Percentiles rank a stretch among this genome's conserved stretches.
Conservation (phyloP, 2,329 filamentous ascomycete genomes). For the Paracorniculantispora psalliotae region DNA sequence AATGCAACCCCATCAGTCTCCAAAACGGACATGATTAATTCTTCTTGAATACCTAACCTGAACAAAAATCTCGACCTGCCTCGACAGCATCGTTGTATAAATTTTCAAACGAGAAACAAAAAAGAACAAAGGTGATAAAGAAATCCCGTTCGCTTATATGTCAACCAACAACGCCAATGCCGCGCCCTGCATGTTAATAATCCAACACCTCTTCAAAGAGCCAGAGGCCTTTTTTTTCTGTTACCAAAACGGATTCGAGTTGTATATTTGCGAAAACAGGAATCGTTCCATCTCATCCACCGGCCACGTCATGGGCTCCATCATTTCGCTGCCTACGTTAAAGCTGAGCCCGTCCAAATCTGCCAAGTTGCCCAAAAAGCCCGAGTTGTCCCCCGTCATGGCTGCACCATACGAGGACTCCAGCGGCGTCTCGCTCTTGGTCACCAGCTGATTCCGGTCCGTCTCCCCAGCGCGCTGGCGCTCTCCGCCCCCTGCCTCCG, state of each 20-base stretch:
- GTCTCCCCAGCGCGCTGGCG: neutral
- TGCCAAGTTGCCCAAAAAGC: neutral
- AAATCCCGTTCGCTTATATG: too few relatives aligned
- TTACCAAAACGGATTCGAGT: slow-evolving; percentile 64
- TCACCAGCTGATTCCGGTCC: neutral
- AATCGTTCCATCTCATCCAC: slow-evolving; percentile 18
- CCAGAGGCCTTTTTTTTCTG: too few relatives aligned
- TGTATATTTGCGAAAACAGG: slow-evolving; percentile 20
- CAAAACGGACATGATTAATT: too few relatives aligned
- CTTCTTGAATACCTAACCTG: too few relatives aligned
- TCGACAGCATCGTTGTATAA: too few relatives aligned
- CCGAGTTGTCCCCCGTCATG: slow-evolving; percentile 3
- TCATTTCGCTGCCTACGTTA: slow-evolving; percentile 5
- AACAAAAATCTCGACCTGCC: too few relatives aligned
- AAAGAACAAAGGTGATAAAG: too few relatives aligned
- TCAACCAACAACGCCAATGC: too few relatives aligned
- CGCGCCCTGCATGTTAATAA: too few relatives aligned
- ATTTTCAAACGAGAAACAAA: too few relatives aligned
- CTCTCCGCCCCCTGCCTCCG: slow-evolving; percentile 38
- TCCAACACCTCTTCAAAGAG: too few relatives aligned
- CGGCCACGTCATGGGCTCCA: slow-evolving; percentile 16
- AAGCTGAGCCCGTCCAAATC: slow-evolving; percentile 6
- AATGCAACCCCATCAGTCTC: too few relatives aligned
- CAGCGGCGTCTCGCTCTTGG: slow-evolving; percentile 6
- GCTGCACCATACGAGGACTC: slow-evolving; percentile 6